Base-by-base conservation (phyloP, 139 green algal genomes). In the Asterochloris sp. region DNA sequence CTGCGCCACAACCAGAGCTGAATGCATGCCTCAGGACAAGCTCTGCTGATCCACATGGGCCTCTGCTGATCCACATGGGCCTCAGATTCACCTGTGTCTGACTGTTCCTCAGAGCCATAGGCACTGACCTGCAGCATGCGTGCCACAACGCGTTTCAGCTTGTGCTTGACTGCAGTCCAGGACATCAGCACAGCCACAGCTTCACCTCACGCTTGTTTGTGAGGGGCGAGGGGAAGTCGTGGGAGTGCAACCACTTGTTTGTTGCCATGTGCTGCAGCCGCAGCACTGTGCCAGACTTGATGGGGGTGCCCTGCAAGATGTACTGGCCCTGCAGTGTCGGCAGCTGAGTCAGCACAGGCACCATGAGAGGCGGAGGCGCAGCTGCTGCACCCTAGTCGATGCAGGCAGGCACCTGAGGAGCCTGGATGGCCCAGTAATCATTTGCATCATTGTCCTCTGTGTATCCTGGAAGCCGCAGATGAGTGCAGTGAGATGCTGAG, bases 181-280 rank as follows among this genome's bases (percentile, higher is more conserved):
- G 12, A 61, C 17, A 63, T 14, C 13, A 62, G 13, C 62, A 13
- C 13, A 38, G 62, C 27, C 26, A 19, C 69, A 54, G 13, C 29
- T 83, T 61, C 69, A 95, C 94, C 90, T 98, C 96, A 62, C 96
- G 93, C 66, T 97, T 95, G 78, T 87, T 83, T 12, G 91, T 94
- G 10, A 99, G 86, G 0, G 96, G 96, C 11, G 93, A 97, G 17
- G 89, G 61, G 83, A 95, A 96, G 12, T 87, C n/a, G 85, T 99
- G 96, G 80, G 87, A 94, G 86, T 99, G 96, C 62, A 99, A 88
- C 96, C 96, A 99, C 73, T 91, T 95, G n/a, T 88, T 81, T 2
- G 96, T 98, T 15, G 61, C 62, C 10, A 85, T 71, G 69, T 99
- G 96, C 85, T 96, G 92, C 78, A 99, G 85, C 26, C 94, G 82